Conservation (phyloP, 164 flowering plant genomes). For the Litsea cubeba region DNA sequence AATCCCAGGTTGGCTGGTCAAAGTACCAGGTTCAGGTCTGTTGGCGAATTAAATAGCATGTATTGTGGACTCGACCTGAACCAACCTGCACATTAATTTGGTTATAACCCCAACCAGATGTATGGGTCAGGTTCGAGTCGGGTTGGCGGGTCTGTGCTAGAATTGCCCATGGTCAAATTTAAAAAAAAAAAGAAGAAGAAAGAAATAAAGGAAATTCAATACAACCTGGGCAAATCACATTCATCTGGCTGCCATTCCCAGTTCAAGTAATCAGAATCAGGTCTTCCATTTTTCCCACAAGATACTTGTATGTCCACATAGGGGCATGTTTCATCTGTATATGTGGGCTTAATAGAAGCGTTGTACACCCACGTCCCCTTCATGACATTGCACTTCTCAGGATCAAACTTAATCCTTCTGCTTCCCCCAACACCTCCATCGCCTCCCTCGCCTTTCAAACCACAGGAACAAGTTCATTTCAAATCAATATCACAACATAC, state of each 20-base stretch:
- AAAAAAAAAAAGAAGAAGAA: background rate
- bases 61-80: too few relatives aligned
- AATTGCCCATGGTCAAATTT: too few relatives aligned
- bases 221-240: conserved; percentile 71
- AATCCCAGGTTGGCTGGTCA: too few relatives aligned
- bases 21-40: too few relatives aligned
- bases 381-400: conserved; percentile 50
- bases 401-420: conserved; percentile 62
- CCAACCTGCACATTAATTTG: too few relatives aligned
- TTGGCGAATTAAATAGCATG: too few relatives aligned
- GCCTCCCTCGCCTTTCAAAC: conserved; percentile 7
- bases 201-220: too few relatives aligned
- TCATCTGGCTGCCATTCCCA: conserved; percentile 98
- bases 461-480: background rate
- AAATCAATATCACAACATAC: background rate
- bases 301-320: conserved; percentile 66
- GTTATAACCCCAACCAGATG: too few relatives aligned
- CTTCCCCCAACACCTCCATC: conserved; percentile 25
- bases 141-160: too few relatives aligned
- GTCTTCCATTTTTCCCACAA: conserved; percentile 73
- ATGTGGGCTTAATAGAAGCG: conserved; percentile 50
- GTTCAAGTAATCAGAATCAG: conserved; percentile 58
- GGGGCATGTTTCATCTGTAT: conserved; percentile 69
- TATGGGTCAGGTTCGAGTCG: too few relatives aligned
- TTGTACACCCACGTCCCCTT: conserved; percentile 89